Conservation (phyloP, 495 filamentous ascomycete species). For the Penicillium arizonense region DNA sequence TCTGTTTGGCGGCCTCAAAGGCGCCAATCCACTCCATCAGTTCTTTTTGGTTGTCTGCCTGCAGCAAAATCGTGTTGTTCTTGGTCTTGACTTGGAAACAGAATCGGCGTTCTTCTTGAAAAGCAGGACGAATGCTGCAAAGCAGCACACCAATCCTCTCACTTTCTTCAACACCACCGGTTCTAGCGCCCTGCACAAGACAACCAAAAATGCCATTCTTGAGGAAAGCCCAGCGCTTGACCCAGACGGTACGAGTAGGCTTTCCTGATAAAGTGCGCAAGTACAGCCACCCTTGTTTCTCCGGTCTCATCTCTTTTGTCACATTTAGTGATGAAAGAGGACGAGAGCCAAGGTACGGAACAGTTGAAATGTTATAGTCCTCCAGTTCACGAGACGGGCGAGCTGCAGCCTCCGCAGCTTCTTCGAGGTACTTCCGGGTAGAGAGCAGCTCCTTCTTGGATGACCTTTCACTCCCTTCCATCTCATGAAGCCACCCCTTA, state of each 20-base stretch:
- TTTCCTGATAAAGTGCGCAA: slow-evolving; percentile 81
- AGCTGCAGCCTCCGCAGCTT: slow-evolving; percentile 63
- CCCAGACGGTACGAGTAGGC: slow-evolving; percentile 82
- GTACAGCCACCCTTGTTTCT: slow-evolving; percentile 96
- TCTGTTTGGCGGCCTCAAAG: slow-evolving; percentile 90
- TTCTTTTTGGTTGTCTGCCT: slow-evolving; percentile 89
- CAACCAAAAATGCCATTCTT: slow-evolving; percentile 96
- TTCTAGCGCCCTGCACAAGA: slow-evolving; percentile 80
- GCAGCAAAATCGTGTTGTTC: slow-evolving; percentile 81
- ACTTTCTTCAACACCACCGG: slow-evolving; percentile 87
- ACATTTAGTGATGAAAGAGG: slow-evolving; percentile 57
- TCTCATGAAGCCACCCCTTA: slow-evolving; percentile 86
- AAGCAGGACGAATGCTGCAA: slow-evolving; percentile 85
- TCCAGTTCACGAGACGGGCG: slow-evolving; percentile 89
- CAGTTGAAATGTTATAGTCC: slow-evolving; percentile 83
- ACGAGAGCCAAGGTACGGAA: slow-evolving; percentile 76
- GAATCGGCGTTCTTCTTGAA: slow-evolving; percentile 90
- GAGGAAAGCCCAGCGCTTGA: slow-evolving; percentile 90
- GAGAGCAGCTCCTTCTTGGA: slow-evolving; percentile 77
- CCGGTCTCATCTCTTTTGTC: slow-evolving; percentile 43
- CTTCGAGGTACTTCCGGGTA: slow-evolving; percentile 81
- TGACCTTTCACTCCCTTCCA: slow-evolving; percentile 77
- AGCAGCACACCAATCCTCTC: slow-evolving; percentile 94
- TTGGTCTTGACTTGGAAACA: slow-evolving; percentile 99
- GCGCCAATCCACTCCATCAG: slow-evolving; percentile 88